Conservation (phyloP, 495 filamentous ascomycete species). For the Trypethelium eluteriae region DNA sequence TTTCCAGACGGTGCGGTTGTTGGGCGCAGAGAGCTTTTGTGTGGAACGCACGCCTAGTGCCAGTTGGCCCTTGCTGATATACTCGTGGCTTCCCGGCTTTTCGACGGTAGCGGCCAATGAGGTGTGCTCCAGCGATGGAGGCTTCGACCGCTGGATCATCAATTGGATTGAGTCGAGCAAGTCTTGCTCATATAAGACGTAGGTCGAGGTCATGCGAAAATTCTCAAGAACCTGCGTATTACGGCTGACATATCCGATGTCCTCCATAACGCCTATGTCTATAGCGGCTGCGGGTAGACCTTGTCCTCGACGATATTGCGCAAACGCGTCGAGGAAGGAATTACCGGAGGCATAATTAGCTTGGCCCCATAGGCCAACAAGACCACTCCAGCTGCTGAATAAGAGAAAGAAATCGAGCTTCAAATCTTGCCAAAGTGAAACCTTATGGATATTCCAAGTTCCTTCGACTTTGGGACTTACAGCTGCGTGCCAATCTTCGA, state of each 20-base stretch:
- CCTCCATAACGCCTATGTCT: slow-evolving; percentile 15
- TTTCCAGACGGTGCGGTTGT: slow-evolving; percentile 1
- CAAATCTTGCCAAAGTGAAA: background rate
- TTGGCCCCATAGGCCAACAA: slow-evolving; percentile 16
- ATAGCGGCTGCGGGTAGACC: slow-evolving; percentile 15
- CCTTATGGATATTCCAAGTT: slow-evolving; percentile 17
- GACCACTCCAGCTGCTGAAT: slow-evolving; percentile 15
- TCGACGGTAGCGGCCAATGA: background rate
- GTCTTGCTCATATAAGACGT: slow-evolving; percentile 9
- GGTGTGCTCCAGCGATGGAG: background rate
- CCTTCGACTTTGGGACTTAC: slow-evolving; percentile 16
- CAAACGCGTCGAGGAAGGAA: slow-evolving; percentile 17
- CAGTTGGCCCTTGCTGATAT: background rate
- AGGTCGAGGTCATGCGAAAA: background rate
- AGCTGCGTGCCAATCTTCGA: slow-evolving; percentile 1
- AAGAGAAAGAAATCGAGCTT: slow-evolving; percentile 19
- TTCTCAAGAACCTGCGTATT: background rate
- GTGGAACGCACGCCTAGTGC: background rate
- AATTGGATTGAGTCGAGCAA: background rate
- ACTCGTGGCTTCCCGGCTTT: background rate
- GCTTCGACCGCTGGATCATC: slow-evolving; percentile 2
- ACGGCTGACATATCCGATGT: slow-evolving; percentile 17
- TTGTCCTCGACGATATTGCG: slow-evolving; percentile 14
- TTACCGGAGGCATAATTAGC: slow-evolving; percentile 20
- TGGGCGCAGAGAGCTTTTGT: background rate